Base-by-base conservation (phyloP, 805 yeast species). In the Yarrowia sp. region DNA sequence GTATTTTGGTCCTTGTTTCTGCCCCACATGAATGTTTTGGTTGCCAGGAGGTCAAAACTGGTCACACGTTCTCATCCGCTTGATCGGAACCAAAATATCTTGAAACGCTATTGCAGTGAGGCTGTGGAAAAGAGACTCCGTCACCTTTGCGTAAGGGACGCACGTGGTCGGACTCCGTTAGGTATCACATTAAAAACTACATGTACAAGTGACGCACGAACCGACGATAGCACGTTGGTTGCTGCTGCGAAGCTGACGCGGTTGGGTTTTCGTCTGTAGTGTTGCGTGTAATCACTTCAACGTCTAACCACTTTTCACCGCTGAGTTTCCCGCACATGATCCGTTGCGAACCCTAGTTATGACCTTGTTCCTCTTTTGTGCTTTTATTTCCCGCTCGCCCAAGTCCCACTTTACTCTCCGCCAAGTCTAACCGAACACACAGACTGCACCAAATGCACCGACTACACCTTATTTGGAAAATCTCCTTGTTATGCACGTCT, bases 401-500 rank as follows among this genome's bases (percentile, higher is more conserved):
- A 49, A 33, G 56, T 49, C 56, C 32, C 56, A 38, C 41, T 49
- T 38, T 14, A 14, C 36, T 48, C 38, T 19, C 54, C 36, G 38
- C 54, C 28, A 48, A 48, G 54, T 30, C 54, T 48, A 48, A 48
- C 54, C 38, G 38, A 48, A 21, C 38, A 24, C 54, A 48, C 38
- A 3, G 12, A 8, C 11, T 3, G 32, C 28, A 48, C 38, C 28
- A n/a, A n/a, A n/a, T n/a, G n/a, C n/a, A 48, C 38, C 3, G 12
- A 8, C 11, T 3, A 19, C 28, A 48, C 38, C 28, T 48, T 48
- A 48, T 33, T 49, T 36, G 61, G 10, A 24, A 51, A 32, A 22
- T 52, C 44, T 36, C 56, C 41, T 52, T 52, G 61, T 52, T n/a
- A 36, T 52, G 61, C 61, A 52, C 61, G 46, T 52, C 61, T 52